phyloP scores from a whole-genome alignment of 2,329 filamentous ascomycete genomes.

The Nannizzia gypsea region DNA sequence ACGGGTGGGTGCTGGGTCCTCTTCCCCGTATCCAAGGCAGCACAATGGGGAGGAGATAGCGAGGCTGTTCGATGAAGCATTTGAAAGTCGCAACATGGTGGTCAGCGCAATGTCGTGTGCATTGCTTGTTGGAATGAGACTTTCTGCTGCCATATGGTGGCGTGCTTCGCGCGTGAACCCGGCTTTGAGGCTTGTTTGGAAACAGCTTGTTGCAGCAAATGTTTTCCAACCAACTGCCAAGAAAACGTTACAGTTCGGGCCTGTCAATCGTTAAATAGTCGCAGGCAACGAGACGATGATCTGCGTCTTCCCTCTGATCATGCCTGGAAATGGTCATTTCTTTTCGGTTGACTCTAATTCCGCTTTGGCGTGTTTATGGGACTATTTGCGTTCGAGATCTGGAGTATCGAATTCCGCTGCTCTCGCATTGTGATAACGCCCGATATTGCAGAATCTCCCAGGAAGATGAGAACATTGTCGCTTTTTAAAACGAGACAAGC shows the following conservation, averaged over 20 bases:
- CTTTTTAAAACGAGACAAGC: background rate
- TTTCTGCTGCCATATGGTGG: background rate
- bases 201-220: background rate
- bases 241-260: background rate
- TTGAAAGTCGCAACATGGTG: background rate
- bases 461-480: background rate
- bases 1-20: background rate
- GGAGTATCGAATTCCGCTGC: background rate
- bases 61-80: background rate
- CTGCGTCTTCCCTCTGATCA: background rate
- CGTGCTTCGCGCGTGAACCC: background rate
- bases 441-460: background rate
- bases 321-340: background rate
- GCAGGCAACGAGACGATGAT: background rate
- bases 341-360: background rate
- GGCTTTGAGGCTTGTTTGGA: background rate
- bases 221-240: background rate
- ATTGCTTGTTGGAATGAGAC: background rate
- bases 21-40: background rate
- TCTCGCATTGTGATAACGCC: too few species aligned
- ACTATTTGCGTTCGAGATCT: background rate
- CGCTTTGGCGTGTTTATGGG: background rate
- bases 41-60: background rate
- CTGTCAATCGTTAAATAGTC: slow-evolving; percentile 2
- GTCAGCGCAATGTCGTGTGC: background rate